Evolutionary conservation across 768 basidiomycete species (phyloP), one percentile per base, ranked within the genome.

Genomic region (Mycena galericulata): DNA sequence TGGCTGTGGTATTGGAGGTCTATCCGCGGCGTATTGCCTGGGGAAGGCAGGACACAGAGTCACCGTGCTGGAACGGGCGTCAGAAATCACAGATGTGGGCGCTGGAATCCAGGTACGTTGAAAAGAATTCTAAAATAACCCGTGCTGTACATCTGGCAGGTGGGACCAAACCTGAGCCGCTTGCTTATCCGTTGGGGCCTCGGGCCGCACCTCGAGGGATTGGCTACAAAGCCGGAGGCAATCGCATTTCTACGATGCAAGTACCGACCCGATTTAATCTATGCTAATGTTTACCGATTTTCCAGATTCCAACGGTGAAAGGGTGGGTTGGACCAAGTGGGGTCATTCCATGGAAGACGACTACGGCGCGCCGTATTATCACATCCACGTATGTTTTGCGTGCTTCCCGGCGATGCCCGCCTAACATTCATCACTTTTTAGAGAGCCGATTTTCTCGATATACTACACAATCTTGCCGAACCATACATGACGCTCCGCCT

Each of bases 171-270:
- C 69, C 46, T 86, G 18, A 80, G 78, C 22, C 77, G 83, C n/a
- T 79, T 87, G 12, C 76, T 89, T 56, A 78, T 83, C 38, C 79
- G 85, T 1, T 89, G 87, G 87, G 87, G 87, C 20, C 79, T 88
- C 7, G 80, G 76, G 0, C 78, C 84, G 1, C 76, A 80, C 30
- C 75, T 89, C 9, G 74, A 80, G 7, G 69, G 79, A 54, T 46
- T 82, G 3, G 76, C 76, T 0, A 83, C 87, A 27, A 72, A 78
- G 40, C 86, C 86, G 0, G 74, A 77, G 5, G 79, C 77, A 2
- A 70, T 86, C 27, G 76, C 79, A 0, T 78, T 87, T 59, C 78
- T 82, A 36, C 75, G 85, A 77, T 88, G 86, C 83, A 63, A 55
- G 75, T 75, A 18, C 17, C 10, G 29, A n/a, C 15, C 22, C 49